Evolutionary conservation across 768 basidiomycete species (phyloP).

Genomic region (Leccinum uliginosum): DNA sequence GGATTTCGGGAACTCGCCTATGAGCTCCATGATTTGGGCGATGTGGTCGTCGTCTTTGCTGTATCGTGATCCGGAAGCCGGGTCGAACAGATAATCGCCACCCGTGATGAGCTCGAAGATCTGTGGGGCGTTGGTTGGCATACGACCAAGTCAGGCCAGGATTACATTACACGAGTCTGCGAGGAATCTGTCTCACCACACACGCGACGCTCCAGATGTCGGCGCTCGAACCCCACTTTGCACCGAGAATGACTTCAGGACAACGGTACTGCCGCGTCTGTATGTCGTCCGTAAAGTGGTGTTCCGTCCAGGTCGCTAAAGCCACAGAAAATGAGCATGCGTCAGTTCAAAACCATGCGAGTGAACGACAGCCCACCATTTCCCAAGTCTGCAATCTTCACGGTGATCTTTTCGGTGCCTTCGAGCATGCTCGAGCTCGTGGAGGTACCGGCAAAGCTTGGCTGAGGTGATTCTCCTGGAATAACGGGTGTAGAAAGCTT

Average conservation of each 20-base stretch:
- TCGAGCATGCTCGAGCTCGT: slow-evolving; percentile 31
- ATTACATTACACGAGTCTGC: background rate
- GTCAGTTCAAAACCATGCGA: background rate
- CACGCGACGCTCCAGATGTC: slow-evolving; percentile 98
- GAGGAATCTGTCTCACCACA: slow-evolving; percentile 53
- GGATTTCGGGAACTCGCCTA: slow-evolving; percentile 83
- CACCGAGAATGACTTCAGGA: slow-evolving; percentile 95
- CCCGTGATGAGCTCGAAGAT: slow-evolving; percentile 94
- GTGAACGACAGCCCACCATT: slow-evolving; percentile 44
- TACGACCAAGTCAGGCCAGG: background rate
- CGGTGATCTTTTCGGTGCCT: slow-evolving; percentile 73
- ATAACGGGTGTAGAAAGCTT: slow-evolving; percentile 27
- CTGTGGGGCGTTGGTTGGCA: slow-evolving; percentile 33
- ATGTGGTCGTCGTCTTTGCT: slow-evolving; percentile 97
- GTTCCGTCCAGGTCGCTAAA: slow-evolving; percentile 79
- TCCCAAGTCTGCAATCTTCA: slow-evolving; percentile 98
- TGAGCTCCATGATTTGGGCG: slow-evolving; percentile 94
- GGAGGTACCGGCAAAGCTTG: slow-evolving; percentile 23
- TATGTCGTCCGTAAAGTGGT: slow-evolving; percentile 99
- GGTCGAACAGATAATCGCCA: slow-evolving; percentile 98
- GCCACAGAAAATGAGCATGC: background rate
- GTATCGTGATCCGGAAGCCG: slow-evolving; percentile 89
- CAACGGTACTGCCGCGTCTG: slow-evolving; percentile 96
- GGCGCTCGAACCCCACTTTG: slow-evolving; percentile 92
- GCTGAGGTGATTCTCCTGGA: slow-evolving; percentile 27